Percentiles rank a stretch among this genome's conserved stretches.
Evolutionary conservation across 2,329 filamentous ascomycete genomes (phyloP).

Genomic region (Aureobasidium pullulans): DNA sequence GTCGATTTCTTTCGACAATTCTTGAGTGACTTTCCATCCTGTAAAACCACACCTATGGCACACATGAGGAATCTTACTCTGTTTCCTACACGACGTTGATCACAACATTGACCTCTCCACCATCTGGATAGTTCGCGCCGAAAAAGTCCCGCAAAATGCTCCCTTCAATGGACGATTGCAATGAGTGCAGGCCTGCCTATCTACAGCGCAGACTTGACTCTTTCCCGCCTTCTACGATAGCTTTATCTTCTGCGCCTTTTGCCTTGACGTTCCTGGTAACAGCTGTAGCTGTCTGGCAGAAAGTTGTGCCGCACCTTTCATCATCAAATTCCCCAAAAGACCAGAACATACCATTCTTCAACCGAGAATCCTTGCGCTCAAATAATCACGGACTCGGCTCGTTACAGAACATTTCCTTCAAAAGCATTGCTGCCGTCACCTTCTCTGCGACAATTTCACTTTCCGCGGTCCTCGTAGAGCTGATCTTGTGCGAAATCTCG

Average conservation of each 20-base stretch:
- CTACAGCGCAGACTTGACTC: constrained; percentile 35
- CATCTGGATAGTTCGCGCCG: not conserved
- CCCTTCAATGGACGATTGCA: constrained; percentile 39
- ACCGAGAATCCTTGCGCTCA: constrained; percentile 42
- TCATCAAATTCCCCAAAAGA: constrained; percentile 45
- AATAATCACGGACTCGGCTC: constrained; percentile 17
- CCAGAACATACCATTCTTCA: constrained; percentile 55
- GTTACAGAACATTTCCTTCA: constrained; percentile 23
- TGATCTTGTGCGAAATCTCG: constrained; percentile 78
- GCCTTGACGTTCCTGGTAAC: constrained; percentile 61
- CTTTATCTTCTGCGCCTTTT: constrained; percentile 62
- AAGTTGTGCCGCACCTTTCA: constrained; percentile 67
- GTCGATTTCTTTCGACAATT: not conserved
- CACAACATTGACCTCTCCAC: not conserved
- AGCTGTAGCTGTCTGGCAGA: constrained; percentile 55
- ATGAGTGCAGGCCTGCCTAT: constrained; percentile 51
- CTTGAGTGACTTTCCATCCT: not conserved
- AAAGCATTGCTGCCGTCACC: constrained; percentile 42
- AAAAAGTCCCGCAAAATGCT: constrained; percentile 2
- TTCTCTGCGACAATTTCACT: constrained; percentile 73
- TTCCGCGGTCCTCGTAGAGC: constrained; percentile 67
- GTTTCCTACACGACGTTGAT: not conserved
- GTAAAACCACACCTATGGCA: not conserved
- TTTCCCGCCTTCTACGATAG: constrained; percentile 41
- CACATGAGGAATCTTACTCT: not conserved